These are phyloP conservation scores for Tripterygium wilfordii DNA, from an alignment of 177 flowering plant genomes.

Conservation along the genomic window DNA sequence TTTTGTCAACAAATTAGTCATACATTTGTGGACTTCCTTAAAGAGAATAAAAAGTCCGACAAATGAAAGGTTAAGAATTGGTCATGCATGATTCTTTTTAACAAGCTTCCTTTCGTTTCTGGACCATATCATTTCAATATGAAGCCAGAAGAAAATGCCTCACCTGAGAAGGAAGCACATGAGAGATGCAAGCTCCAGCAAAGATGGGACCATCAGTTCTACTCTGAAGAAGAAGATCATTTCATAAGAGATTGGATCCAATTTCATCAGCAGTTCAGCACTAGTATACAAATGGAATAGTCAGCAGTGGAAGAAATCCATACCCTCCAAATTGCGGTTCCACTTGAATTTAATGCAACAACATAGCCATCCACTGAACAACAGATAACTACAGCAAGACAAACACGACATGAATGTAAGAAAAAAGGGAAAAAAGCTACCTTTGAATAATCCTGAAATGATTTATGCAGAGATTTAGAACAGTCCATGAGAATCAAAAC, in stretches of 20 bases:
- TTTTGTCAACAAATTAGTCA: too few relatives aligned
- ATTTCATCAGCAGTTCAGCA: too few relatives aligned
- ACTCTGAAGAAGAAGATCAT: conserved; percentile 28
- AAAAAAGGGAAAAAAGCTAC: too few relatives aligned
- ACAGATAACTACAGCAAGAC: conserved; percentile 62
- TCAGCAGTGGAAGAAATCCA: conserved; percentile 1
- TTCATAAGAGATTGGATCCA: too few relatives aligned
- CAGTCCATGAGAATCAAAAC: background rate
- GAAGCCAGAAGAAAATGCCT: background rate
- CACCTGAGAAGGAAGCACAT: conserved; percentile 74
- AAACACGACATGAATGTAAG: background rate
- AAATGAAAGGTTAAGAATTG: too few relatives aligned
- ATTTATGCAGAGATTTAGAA: too few relatives aligned
- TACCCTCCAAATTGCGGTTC: conserved; percentile 82
- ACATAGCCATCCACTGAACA: conserved; percentile 88
- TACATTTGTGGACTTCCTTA: too few relatives aligned
- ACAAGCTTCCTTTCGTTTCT: too few relatives aligned
- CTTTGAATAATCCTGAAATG: too few relatives aligned
- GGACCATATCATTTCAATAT: background rate
- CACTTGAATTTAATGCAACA: conserved; percentile 45
- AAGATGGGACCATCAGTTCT: conserved; percentile 78
- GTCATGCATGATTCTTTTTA: too few relatives aligned
- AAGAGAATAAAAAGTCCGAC: too few relatives aligned
- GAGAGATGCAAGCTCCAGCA: conserved; percentile 73
- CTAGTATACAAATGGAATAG: background rate